Conservation (phyloP, 75 land plant species). For the Chamaecyparis obtusa region DNA sequence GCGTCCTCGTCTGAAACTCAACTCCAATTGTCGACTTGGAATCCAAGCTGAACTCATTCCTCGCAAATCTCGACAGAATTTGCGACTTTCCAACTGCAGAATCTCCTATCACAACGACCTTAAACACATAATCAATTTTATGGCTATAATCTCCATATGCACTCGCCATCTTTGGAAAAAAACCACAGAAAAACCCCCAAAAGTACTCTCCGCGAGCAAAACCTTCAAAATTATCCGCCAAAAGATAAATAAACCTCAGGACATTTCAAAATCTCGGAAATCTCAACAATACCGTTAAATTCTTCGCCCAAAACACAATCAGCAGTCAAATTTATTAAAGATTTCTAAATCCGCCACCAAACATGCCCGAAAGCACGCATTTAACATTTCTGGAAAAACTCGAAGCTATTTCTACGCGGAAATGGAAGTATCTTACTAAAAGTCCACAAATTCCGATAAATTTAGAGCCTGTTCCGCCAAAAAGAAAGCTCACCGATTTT, state of each 20-base stretch:
- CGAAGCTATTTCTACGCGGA: not conserved
- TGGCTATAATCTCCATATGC: slow-evolving; percentile 12
- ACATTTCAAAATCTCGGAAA: not conserved
- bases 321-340: not conserved
- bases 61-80: slow-evolving; percentile 24
- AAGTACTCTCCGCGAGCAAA: too few species aligned
- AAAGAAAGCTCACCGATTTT: not conserved
- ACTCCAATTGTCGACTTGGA: slow-evolving; percentile 47
- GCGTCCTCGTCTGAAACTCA: slow-evolving; percentile 43
- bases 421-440: not conserved
- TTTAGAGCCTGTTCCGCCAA: not conserved
- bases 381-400: not conserved
- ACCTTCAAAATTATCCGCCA: too few species aligned
- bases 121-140: slow-evolving; percentile 31
- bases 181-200: too few species aligned
- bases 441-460: not conserved
- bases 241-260: too few species aligned
- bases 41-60: slow-evolving; percentile 32
- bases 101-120: slow-evolving; percentile 41
- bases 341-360: not conserved
- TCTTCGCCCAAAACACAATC: not conserved
- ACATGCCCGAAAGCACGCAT: not conserved
- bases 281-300: not conserved
- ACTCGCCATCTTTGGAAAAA: not conserved
- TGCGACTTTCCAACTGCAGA: slow-evolving; percentile 44